phyloP scores from a whole-genome alignment of 2,329 filamentous ascomycete genomes.

The Aspergillus eucalypticola region DNA sequence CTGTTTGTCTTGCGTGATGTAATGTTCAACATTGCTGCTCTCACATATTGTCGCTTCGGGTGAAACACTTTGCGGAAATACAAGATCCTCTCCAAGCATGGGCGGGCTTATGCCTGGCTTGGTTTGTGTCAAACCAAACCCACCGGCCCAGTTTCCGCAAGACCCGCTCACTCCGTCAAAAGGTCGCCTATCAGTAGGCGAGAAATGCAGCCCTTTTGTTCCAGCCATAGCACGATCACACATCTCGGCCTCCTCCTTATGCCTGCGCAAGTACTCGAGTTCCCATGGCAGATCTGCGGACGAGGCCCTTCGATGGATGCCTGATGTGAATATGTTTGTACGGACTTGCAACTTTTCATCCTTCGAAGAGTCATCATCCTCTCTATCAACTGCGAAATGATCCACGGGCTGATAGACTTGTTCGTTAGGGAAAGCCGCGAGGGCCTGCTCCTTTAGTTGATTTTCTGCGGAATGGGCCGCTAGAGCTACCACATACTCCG shows the following conservation, averaged over 20 bases:
- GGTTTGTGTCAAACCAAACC: slow-evolving; percentile 51
- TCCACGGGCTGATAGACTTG: slow-evolving; percentile 48
- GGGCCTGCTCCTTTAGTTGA: slow-evolving; percentile 68
- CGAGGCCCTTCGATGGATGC: slow-evolving; percentile 43
- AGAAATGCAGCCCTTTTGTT: slow-evolving; percentile 34
- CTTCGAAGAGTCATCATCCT: slow-evolving; percentile 39
- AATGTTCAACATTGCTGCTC: slow-evolving; percentile 64
- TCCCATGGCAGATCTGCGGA: slow-evolving; percentile 64
- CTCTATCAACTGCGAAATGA: slow-evolving; percentile 48
- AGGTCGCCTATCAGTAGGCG: slow-evolving; percentile 26
- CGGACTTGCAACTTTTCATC: slow-evolving; percentile 25
- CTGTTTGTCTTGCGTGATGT: slow-evolving; percentile 51
- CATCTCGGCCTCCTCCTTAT: slow-evolving; percentile 66
- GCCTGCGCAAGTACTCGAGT: slow-evolving; percentile 76
- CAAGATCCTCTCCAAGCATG: slow-evolving; percentile 81
- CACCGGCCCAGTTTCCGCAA: slow-evolving; percentile 23
- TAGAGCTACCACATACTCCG: slow-evolving; percentile 74
- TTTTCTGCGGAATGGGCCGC: slow-evolving; percentile 78
- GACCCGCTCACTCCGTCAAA: slow-evolving; percentile 9
- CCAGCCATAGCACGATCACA: slow-evolving; percentile 36
- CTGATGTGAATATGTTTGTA: background rate
- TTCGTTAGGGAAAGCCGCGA: slow-evolving; percentile 53
- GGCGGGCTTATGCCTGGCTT: slow-evolving; percentile 68
- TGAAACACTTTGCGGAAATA: slow-evolving; percentile 78
- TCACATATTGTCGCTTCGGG: slow-evolving; percentile 84